Evolutionary conservation across 1,284 basidiomycete genomes (phyloP), one percentile per base, ranked within the genome.

Genomic region (Ustilago loliicola): DNA sequence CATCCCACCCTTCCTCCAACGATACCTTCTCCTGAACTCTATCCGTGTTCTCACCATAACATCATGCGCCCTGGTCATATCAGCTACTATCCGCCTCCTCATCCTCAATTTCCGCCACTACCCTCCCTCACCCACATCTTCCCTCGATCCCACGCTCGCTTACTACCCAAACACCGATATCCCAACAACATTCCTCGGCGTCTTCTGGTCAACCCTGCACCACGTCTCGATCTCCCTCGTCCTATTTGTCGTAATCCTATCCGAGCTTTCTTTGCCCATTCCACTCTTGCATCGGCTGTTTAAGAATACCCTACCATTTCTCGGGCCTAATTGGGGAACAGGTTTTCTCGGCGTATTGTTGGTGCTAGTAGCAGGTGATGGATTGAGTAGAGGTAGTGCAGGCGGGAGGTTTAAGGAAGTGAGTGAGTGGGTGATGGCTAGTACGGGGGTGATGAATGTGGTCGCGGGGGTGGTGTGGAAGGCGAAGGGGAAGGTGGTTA

Each of bases 191-290:
- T 70, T 77, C 34, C 71, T 81, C 59, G 81, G 81, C 21, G 62
- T 80, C 0, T 80, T 83, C 55, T 83, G 81, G 81, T 63, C 68
- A 1, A 75, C 79, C 38, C 67, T 83, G 0, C 75, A 83, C 59
- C 72, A 79, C 38, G 21, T 67, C 13, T 74, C 61, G n/a, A 32
- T 65, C 11, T 13, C 62, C 17, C 38, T 74, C 9, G 34, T 80
- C 11, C 57, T 74, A 6, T 19, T 73, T 27, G 50, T 71, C 30
- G 63, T 80, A 29, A 34, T 81, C 2, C 66, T 81, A 0, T 64
- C 72, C 45, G 80, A 82, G 32, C 59, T 79, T 6, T 77, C 75
- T 7, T 70, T 77, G 0, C 74, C 74, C 2, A 54, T 72, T 6
- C 74, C 74, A 0, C 25, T 65, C 1, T 25, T 74, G 11, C 58